A percentile compares a stretch with the other conserved stretches of the same genome.
Evolutionary conservation across 495 filamentous ascomycete species (phyloP).

Genomic region (Daldinia vernicosa): DNA sequence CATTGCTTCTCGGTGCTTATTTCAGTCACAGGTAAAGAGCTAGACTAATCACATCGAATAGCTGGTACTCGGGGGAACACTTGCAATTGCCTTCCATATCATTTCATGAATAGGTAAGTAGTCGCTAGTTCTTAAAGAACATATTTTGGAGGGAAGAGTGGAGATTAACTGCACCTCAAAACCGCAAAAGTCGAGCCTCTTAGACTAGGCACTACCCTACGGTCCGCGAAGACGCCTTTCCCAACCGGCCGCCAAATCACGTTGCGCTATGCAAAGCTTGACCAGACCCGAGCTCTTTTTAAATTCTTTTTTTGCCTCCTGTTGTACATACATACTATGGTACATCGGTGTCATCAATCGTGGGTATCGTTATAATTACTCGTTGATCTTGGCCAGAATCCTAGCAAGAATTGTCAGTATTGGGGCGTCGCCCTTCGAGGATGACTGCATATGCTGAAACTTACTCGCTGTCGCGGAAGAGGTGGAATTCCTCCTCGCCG

Average conservation of each 20-base stretch:
- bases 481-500: conserved; percentile 92
- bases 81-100: neutral
- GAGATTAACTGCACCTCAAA: conserved; percentile 39
- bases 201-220: neutral
- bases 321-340: conserved; percentile 49
- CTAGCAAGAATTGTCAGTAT: conserved; percentile 51
- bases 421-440: no score
- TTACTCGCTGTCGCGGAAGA: conserved; percentile 98
- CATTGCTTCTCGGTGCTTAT: no score
- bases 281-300: conserved; percentile 37
- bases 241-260: conserved; percentile 16
- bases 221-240: conserved; percentile 24
- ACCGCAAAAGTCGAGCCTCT: conserved; percentile 8
- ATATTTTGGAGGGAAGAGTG: conserved; percentile 31
- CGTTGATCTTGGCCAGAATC: conserved; percentile 89
- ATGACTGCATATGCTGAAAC: conserved; percentile 44
- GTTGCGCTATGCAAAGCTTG: conserved; percentile 39
- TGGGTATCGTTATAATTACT: conserved; percentile 59
- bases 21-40: neutral
- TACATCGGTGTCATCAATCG: conserved; percentile 47
- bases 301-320: conserved; percentile 40
- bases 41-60: neutral
- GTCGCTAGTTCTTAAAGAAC: conserved; percentile 3
- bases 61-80: neutral
- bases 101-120: neutral